A percentile compares a stretch with the other conserved stretches of the same genome.
Evolutionary conservation across 192 early-diverging fungal species (phyloP).

Genomic region (Geosiphon pyriformis): DNA sequence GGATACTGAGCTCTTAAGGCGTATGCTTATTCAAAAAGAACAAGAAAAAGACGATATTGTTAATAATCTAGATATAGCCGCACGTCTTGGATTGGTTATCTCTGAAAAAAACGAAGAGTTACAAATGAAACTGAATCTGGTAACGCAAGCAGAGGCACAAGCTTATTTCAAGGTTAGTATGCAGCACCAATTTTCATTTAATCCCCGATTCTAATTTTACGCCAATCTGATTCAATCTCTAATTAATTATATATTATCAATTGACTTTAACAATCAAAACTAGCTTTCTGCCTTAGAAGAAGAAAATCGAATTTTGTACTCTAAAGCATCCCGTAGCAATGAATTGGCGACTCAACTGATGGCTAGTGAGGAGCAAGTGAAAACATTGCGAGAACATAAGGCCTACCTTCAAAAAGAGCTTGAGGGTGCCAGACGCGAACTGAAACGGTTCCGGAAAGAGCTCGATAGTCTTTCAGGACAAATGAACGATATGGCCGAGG

Average conservation of each 20-base stretch:
- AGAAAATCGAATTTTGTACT: slow-evolving; percentile 32
- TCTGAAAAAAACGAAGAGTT: slow-evolving; percentile 49
- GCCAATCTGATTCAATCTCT: neutral
- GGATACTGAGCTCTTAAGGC: slow-evolving; percentile 40
- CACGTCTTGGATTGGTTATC: slow-evolving; percentile 53
- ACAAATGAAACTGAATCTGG: slow-evolving; percentile 34
- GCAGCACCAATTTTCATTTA: neutral
- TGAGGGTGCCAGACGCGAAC: slow-evolving; percentile 43
- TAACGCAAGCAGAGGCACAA: slow-evolving; percentile 29
- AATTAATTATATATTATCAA: too few relatives aligned
- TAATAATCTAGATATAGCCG: slow-evolving; percentile 51
- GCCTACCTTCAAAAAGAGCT: slow-evolving; percentile 45
- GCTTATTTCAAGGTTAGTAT: slow-evolving; percentile 30
- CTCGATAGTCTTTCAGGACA: slow-evolving; percentile 52
- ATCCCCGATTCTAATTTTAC: neutral
- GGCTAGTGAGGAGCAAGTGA: slow-evolving; percentile 33
- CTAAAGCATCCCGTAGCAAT: slow-evolving; percentile 29
- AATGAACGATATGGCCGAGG: slow-evolving; percentile 50
- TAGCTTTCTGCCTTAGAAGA: slow-evolving; percentile 36
- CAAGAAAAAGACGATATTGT: slow-evolving; percentile 47
- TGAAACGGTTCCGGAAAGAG: slow-evolving; percentile 51
- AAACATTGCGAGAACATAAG: slow-evolving; percentile 40
- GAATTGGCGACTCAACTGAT: slow-evolving; percentile 35
- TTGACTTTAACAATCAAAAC: too few relatives aligned
- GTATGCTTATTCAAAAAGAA: slow-evolving; percentile 53